phyloP scores from a whole-genome alignment of 2,329 filamentous ascomycete genomes.

The Aspergillus texensis region DNA sequence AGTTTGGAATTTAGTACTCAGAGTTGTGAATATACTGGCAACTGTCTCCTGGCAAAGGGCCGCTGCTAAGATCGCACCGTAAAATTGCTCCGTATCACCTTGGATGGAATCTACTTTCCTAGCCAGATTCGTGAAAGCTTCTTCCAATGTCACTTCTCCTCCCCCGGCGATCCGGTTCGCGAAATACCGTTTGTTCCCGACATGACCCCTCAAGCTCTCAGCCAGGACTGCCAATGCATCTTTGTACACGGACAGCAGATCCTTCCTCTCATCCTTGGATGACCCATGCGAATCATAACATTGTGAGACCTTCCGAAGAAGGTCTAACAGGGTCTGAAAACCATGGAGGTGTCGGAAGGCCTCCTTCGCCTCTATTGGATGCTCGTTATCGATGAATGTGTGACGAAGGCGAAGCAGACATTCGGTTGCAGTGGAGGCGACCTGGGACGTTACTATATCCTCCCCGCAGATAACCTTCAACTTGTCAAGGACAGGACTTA shows the following conservation, averaged over 20 bases:
- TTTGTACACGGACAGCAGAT: constrained; percentile 68
- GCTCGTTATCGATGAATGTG: constrained; percentile 57
- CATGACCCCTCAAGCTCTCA: constrained; percentile 73
- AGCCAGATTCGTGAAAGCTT: constrained; percentile 67
- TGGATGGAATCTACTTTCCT: constrained; percentile 52
- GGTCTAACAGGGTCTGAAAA: constrained; percentile 72
- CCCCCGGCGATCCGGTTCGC: constrained; percentile 72
- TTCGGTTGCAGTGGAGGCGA: constrained; percentile 52
- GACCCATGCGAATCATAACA: constrained; percentile 69
- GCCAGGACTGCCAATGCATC: constrained; percentile 64
- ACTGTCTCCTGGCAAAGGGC: constrained; percentile 77
- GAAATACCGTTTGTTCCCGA: constrained; percentile 88
- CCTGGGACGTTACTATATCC: constrained; percentile 32
- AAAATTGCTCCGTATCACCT: constrained; percentile 73
- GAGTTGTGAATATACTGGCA: constrained; percentile 63
- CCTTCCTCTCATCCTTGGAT: constrained; percentile 64
- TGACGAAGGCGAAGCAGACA: constrained; percentile 69
- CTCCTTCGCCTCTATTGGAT: constrained; percentile 65
- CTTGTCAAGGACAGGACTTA: constrained; percentile 41
- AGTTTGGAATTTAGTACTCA: constrained; percentile 32
- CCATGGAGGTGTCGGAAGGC: constrained; percentile 80
- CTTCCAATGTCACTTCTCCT: constrained; percentile 77
- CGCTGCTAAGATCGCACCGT: constrained; percentile 80
- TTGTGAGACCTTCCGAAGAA: constrained; percentile 71
- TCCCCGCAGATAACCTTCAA: constrained; percentile 37